Evolutionary conservation across 2,329 filamentous ascomycete genomes (phyloP), one percentile per base, ranked within the genome.

Genomic region (Ophiostoma quercus): DNA sequence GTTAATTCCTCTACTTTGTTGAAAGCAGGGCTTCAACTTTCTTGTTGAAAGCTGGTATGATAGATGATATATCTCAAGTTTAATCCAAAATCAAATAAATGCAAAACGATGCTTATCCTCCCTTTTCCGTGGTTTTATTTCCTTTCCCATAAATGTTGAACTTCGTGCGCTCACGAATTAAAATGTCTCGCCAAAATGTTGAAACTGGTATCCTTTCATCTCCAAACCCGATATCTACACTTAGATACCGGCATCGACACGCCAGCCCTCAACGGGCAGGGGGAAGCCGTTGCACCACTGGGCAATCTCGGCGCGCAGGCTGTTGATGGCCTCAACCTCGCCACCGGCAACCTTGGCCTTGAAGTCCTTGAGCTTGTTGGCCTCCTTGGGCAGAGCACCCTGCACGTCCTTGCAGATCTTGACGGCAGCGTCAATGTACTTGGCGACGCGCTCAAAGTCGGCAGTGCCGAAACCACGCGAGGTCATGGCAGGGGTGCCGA

Each of bases 331-430:
- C 72, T 87, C 81, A 67, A 96, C 85, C 77, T 90, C 87, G 74
- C 92, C 94, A 75, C 85, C 83, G 71, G 91, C 87, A 73, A 97
- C 92, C 87, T 92, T 94, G 79, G 88, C 89, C 87, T 94, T 96
- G 90, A 99, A 98, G 85, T 99, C 95, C 89, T 98, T 98, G 81
- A 96, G 92, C 89, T 96, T 97, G 89, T 98, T 99, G 77, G 92
- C 92, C 82, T 95, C 91, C 88, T 97, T 97, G 80, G 95, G 94
- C 32, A 98, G 87, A 74, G 85, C 83, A 71, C 79, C 84, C 85
- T 98, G 95, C 76, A 96, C 85, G 78, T 94, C 89, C 87, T 93
- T 92, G 86, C 90, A 92, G 78, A 98, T 86, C 84, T 92, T 92
- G 85, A 98, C 91, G 80, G 88, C 87, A 77, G 89, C 85, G 80